phyloP scores from a whole-genome alignment of 2,329 filamentous ascomycete species.

The Xylaria sp. region DNA sequence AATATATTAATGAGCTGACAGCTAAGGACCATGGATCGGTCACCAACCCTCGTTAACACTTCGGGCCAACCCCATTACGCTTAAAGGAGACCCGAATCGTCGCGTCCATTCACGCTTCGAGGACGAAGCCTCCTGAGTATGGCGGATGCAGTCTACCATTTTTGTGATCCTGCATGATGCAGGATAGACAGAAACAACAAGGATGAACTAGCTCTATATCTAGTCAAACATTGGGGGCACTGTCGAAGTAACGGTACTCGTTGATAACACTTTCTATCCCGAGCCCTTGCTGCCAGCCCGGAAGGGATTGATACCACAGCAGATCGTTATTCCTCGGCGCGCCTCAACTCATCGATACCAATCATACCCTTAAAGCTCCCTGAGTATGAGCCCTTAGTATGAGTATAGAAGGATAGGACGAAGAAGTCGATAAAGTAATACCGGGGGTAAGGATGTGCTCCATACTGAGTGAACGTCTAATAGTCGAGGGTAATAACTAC shows the following conservation, averaged over 20 bases:
- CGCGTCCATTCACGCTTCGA: constrained; percentile 28
- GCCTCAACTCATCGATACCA: constrained; percentile 39
- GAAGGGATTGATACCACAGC: constrained; percentile 16
- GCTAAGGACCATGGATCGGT: constrained; percentile 29
- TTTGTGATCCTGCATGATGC: constrained; percentile 38
- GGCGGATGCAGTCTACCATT: constrained; percentile 31
- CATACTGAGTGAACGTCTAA: neutral
- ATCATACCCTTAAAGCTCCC: constrained; percentile 30
- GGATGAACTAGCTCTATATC: constrained; percentile 21
- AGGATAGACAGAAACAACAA: constrained; percentile 15
- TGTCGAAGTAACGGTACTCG: constrained; percentile 25
- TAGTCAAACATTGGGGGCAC: constrained; percentile 18
- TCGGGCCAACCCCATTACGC: constrained; percentile 34
- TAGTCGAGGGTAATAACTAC: neutral
- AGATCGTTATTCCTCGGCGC: constrained; percentile 38
- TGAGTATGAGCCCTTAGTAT: constrained; percentile 19
- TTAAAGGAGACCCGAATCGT: constrained; percentile 28
- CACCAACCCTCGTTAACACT: constrained; percentile 37
- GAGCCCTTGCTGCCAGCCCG: constrained; percentile 12
- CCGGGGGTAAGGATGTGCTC: neutral
- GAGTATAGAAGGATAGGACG: neutral
- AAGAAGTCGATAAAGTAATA: neutral
- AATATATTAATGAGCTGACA: constrained; percentile 35
- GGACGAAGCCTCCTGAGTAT: constrained; percentile 31
- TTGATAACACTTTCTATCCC: constrained; percentile 20